These are phyloP conservation scores for Hawksworthiomyces lignivorus DNA, from an alignment of 2,329 filamentous ascomycete genomes.

Conservation along the genomic window DNA sequence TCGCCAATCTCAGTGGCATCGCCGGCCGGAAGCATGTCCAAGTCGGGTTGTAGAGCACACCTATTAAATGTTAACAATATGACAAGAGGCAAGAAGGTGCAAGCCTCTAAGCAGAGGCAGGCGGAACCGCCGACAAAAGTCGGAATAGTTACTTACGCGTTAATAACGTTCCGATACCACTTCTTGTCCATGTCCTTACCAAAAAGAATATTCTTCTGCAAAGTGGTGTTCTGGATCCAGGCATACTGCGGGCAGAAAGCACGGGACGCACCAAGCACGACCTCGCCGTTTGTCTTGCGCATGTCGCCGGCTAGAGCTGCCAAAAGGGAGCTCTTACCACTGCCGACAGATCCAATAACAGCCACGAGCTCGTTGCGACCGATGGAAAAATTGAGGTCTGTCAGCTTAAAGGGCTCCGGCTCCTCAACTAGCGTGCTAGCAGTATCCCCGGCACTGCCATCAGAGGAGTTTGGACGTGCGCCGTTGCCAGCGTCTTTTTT, in stretches of 20 bases:
- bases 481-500: neutral
- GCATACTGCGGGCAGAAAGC: constrained; percentile 95
- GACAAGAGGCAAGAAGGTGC: neutral
- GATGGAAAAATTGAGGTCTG: constrained; percentile 58
- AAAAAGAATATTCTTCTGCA: constrained; percentile 86
- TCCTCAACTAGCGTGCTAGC: constrained; percentile 51
- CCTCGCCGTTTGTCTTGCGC: constrained; percentile 68
- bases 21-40: constrained; percentile 87
- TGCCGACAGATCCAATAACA: constrained; percentile 83
- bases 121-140: too few species aligned
- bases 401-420: constrained; percentile 63
- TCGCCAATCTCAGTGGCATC: constrained; percentile 92
- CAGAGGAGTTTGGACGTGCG: constrained; percentile 10
- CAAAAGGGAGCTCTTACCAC: constrained; percentile 83
- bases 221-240: constrained; percentile 90
- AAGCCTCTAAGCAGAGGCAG: too few species aligned
- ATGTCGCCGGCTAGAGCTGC: constrained; percentile 90
- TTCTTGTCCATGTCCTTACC: constrained; percentile 66
- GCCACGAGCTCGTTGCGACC: constrained; percentile 71
- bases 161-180: constrained; percentile 81
- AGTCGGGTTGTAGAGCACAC: constrained; percentile 75
- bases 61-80: constrained; percentile 24
- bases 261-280: constrained; percentile 68
- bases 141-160: constrained; percentile 49
- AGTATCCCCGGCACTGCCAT: constrained; percentile 40